Percentiles rank a stretch among this genome's conserved stretches.
phyloP scores from a whole-genome alignment of 2,329 filamentous ascomycete genomes.

The Alternaria brassicae region DNA sequence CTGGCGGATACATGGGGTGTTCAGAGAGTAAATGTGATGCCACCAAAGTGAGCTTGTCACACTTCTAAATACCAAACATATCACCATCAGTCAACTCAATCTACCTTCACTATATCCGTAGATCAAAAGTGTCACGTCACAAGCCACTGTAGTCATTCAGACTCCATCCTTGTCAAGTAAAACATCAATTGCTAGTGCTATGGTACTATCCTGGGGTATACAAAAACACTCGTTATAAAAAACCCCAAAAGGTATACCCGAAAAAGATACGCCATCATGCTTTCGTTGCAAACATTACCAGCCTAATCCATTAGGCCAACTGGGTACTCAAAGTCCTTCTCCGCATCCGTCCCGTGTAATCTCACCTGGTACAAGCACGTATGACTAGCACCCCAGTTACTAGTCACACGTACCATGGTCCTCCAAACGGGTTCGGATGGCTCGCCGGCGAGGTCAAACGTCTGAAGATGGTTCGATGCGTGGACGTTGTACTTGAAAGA shows the following conservation, averaged over 20 bases:
- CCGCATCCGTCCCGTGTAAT: slow-evolving; percentile 49
- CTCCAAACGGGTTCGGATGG: slow-evolving; percentile 40
- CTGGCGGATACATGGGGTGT: not conserved
- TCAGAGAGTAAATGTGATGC: not conserved
- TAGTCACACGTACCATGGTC: slow-evolving; percentile 50
- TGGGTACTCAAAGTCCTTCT: slow-evolving; percentile 27
- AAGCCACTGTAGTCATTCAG: not conserved
- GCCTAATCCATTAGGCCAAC: slow-evolving; percentile 28
- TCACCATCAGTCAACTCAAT: not conserved
- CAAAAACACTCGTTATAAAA: slow-evolving; percentile 9
- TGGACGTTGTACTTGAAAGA: slow-evolving; percentile 53
- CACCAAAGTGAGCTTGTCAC: not conserved
- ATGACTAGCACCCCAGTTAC: slow-evolving; percentile 54
- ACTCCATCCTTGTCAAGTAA: slow-evolving; percentile 1
- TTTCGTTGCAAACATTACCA: slow-evolving; percentile 3
- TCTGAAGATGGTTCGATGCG: slow-evolving; percentile 52
- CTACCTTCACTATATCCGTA: not conserved
- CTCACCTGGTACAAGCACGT: slow-evolving; percentile 58
- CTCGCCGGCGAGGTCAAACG: slow-evolving; percentile 46
- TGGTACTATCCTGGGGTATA: slow-evolving; percentile 17
- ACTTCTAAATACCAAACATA: not conserved
- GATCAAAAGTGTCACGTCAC: not conserved
- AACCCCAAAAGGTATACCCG: slow-evolving; percentile 4
- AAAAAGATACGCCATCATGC: slow-evolving; percentile 13
- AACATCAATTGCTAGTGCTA: slow-evolving; percentile 13